phyloP scores from a whole-genome alignment of 2,329 filamentous ascomycete genomes.

The Berkeleyomyces basicola region DNA sequence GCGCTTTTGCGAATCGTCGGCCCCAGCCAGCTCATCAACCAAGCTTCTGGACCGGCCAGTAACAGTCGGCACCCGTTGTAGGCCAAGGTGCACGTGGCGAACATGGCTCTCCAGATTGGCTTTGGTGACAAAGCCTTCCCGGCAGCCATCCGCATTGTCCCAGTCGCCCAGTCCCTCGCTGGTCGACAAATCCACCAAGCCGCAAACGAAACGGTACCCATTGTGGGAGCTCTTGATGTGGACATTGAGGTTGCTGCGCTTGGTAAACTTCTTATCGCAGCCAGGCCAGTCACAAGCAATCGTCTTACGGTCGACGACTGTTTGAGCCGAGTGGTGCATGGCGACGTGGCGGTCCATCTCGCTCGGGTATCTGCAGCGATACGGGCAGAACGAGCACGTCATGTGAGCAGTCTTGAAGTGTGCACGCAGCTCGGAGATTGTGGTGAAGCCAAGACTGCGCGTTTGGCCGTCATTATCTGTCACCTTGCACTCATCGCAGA shows the following conservation, averaged over 20 bases:
- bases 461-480: constrained; percentile 23
- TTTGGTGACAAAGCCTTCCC: constrained; percentile 60
- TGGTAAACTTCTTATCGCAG: constrained; percentile 65
- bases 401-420: constrained; percentile 62
- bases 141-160: constrained; percentile 53
- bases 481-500: constrained; percentile 54
- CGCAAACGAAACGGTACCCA: constrained; percentile 64
- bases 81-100: constrained; percentile 61
- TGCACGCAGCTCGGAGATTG: constrained; percentile 50
- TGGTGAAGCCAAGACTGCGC: constrained; percentile 47
- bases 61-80: constrained; percentile 25
- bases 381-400: constrained; percentile 58
- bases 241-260: constrained; percentile 63
- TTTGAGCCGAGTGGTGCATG: constrained; percentile 50
- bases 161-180: constrained; percentile 40
- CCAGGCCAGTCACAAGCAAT: constrained; percentile 49
- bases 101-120: constrained; percentile 69
- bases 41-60: constrained; percentile 18
- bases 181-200: constrained; percentile 40
- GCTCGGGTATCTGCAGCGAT: constrained; percentile 46
- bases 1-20: constrained; percentile 25
- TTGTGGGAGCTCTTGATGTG: constrained; percentile 67
- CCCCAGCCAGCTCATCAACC: constrained; percentile 29
- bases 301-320: constrained; percentile 45
- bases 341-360: constrained; percentile 65